Conservation (phyloP, 2,329 filamentous ascomycete species). For the Fusarium fujikuroi region DNA sequence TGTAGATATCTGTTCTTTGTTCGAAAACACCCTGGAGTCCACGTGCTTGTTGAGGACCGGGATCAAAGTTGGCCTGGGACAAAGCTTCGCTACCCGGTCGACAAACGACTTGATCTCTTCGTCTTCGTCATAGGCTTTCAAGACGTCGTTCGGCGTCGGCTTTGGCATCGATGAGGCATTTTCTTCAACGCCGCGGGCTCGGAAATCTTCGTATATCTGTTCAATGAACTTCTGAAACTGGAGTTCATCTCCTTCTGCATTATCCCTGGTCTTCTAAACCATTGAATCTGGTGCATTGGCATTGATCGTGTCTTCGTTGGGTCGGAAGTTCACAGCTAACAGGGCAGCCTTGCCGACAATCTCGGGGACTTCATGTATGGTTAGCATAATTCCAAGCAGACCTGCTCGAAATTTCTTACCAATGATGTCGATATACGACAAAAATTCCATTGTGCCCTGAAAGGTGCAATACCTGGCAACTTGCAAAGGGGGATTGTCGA, state of each 20-base stretch:
- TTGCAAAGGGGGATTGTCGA: too few species aligned
- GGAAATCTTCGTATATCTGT: fast-evolving
- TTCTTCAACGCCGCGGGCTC: fast-evolving
- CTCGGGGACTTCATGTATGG: too few species aligned
- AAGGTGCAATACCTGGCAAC: neutral
- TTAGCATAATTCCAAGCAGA: too few species aligned
- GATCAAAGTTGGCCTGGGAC: neutral
- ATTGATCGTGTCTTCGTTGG: neutral
- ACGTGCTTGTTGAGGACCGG: fast-evolving
- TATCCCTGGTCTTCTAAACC: neutral
- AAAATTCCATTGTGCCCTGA: neutral
- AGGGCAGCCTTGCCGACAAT: too few species aligned
- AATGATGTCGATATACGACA: neutral
- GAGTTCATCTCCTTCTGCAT: neutral
- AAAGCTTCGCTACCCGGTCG: fast-evolving
- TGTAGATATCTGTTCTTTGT: fast-evolving
- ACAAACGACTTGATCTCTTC: neutral
- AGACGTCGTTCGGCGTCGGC: fast-evolving
- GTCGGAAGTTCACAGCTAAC: too few species aligned
- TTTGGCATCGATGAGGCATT: fast-evolving
- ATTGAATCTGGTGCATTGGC: neutral
- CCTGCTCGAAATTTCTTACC: fast-evolving
- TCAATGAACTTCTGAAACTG: neutral
- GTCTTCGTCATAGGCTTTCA: neutral
- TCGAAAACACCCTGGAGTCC: fast-evolving